Conservation (phyloP, 768 basidiomycete genomes). For the Cystobasidium ongulense region DNA sequence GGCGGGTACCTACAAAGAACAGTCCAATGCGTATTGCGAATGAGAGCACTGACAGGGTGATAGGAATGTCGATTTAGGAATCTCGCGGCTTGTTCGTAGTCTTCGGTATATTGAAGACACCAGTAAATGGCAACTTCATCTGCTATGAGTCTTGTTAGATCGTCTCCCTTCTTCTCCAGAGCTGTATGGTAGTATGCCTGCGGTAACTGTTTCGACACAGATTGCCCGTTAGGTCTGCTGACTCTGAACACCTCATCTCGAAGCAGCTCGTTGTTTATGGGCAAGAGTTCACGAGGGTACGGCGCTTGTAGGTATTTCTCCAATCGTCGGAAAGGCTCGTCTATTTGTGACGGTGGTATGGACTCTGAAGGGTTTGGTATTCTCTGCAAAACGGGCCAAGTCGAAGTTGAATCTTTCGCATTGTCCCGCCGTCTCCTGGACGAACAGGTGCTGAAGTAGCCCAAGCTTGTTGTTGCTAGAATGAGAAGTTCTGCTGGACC, state of each 20-base stretch:
- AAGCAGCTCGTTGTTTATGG: not conserved
- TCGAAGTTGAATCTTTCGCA: not conserved
- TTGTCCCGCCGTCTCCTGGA: not conserved
- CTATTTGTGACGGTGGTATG: not conserved
- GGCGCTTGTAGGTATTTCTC: conserved; percentile 17
- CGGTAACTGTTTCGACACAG: not conserved
- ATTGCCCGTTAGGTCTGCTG: not conserved
- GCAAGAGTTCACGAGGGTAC: conserved; percentile 14
- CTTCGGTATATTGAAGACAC: not conserved
- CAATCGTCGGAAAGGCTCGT: not conserved
- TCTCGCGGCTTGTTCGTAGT: not conserved
- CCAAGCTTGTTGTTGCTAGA: not conserved
- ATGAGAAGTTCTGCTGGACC: not conserved
- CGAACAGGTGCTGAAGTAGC: not conserved
- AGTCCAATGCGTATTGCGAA: conserved; percentile 9
- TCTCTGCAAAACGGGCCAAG: not conserved
- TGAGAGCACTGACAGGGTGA: not conserved
- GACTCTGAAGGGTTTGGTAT: not conserved
- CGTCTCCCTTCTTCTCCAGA: conserved; percentile 8
- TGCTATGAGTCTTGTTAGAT: conserved; percentile 12
- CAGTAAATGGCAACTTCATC: conserved; percentile 2
- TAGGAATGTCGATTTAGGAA: not conserved
- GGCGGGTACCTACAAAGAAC: not conserved
- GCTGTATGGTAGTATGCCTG: conserved; percentile 5
- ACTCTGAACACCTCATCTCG: conserved; percentile 14